Conservation (phyloP, 768 basidiomycete genomes). For the Lactarius sanguifluus region DNA sequence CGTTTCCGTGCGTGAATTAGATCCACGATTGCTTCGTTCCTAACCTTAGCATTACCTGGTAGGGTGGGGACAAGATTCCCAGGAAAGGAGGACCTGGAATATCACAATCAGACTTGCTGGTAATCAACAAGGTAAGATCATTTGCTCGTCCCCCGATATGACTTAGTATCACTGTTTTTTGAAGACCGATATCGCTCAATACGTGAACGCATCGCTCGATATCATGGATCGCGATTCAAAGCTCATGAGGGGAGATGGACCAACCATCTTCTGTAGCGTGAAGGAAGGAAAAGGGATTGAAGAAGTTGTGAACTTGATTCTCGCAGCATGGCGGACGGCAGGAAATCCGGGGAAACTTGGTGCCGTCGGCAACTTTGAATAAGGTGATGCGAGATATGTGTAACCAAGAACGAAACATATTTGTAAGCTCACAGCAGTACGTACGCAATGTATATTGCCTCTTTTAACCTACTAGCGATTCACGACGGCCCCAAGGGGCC, state of each 20-base stretch:
- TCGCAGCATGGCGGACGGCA: slow-evolving; percentile 86
- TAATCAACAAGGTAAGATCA: slow-evolving; percentile 83
- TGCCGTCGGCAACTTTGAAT: slow-evolving; percentile 26
- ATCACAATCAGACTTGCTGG: slow-evolving; percentile 89
- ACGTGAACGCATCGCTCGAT: slow-evolving; percentile 89
- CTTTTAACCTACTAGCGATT: neutral
- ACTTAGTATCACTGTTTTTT: neutral
- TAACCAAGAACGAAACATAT: neutral
- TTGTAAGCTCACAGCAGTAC: neutral
- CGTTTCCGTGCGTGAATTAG: slow-evolving; percentile 57
- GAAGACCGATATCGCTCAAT: slow-evolving; percentile 89
- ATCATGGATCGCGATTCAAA: slow-evolving; percentile 95
- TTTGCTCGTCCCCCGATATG: neutral
- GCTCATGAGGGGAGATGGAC: slow-evolving; percentile 91
- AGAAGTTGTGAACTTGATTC: slow-evolving; percentile 75
- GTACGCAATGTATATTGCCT: neutral
- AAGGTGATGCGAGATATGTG: neutral
- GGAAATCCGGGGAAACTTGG: slow-evolving; percentile 67
- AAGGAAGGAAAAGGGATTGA: slow-evolving; percentile 76
- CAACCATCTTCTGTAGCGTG: slow-evolving; percentile 88
- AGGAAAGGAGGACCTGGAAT: slow-evolving; percentile 98
- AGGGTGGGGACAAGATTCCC: slow-evolving; percentile 98
- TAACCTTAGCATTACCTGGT: neutral
- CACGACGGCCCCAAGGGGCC: too few relatives aligned
- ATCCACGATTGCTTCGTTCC: neutral